Evolutionary conservation across 2,329 filamentous ascomycete genomes (phyloP), one percentile per base, ranked within the genome.

Genomic region (Juglanconis juglandina): DNA sequence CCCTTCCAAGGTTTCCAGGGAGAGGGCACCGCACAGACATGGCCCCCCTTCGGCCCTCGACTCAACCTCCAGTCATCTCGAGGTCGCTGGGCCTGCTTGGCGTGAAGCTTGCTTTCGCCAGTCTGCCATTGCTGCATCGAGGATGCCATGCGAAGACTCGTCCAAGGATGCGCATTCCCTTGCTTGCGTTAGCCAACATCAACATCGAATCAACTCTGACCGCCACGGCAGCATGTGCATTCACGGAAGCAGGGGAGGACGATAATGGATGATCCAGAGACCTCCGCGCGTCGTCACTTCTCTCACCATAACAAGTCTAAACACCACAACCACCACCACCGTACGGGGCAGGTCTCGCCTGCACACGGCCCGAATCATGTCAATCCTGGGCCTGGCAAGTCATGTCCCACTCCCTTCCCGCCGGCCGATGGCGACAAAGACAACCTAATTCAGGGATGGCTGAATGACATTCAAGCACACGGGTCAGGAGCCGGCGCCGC

Each of bases 391-490:
- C 6, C 42, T 30, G 35, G 14, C 7, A 30, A 4, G 3, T 7
- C 11, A n/a, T 34, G 14, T 42, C 37, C 50, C 14, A 49, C 33
- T 5, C 34, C 41, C 35, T 5, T 30, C n/a, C 37, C 8, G 17
- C 7, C 42, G 11, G n/a, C 35, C 41, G 30, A 46, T n/a, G 52
- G 33, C 37, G 44, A 33, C 11, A 60, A 47, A 37, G 35, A 56
- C 8, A 30, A 30, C n/a, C 14, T 60, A 6, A 41, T 62, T 33
- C 39, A 55, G 4, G 48, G n/a, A 13, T 63, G 58, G 61, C 33
- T 63, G 11, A 30, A 50, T 30, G 46, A 37, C n/a, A 24, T 58
- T 5, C 56, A 62, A 17, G 9, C 14, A 10, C 42, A 47, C 5
- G 34, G 32, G 47, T 13, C 50, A 39, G 50, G 7, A 37, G 24